Percentiles rank a stretch among this genome's conserved stretches.
Conservation (phyloP, 2,329 filamentous ascomycete species). For the Epichloe aotearoae region DNA sequence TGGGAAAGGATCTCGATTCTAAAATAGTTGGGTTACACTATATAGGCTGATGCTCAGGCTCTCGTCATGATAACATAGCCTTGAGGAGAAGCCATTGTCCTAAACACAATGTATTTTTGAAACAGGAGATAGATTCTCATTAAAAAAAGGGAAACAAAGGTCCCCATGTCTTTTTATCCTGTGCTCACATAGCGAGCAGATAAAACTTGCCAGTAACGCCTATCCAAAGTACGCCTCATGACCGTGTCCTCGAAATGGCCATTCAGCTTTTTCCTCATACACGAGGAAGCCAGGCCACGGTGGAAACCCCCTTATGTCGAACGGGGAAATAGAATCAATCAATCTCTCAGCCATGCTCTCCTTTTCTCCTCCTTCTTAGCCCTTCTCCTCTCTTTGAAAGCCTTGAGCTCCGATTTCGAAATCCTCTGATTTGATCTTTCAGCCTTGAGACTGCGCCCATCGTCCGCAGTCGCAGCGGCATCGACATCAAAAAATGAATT, state of each 20-base stretch:
- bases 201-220: neutral
- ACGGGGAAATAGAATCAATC: neutral
- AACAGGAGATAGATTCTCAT: no score
- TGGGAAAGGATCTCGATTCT: neutral
- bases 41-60: neutral
- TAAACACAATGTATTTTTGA: no score
- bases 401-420: conserved; percentile 74
- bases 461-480: conserved; percentile 78
- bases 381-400: conserved; percentile 79
- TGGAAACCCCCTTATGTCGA: neutral
- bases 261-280: neutral
- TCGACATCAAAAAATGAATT: conserved; percentile 94
- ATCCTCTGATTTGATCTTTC: conserved; percentile 79
- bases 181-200: neutral
- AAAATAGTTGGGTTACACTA: neutral
- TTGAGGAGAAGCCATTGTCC: neutral
- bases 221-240: neutral
- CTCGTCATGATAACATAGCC: neutral
- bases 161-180: no score
- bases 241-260: neutral
- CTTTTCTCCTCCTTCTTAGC: conserved; percentile 92
- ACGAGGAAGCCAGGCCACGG: neutral
- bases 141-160: no score
- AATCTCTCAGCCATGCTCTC: conserved; percentile 76
- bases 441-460: conserved; percentile 81